Conservation (phyloP, 352 stramenopile species). For the Phytopythium cucurbitacearum region DNA sequence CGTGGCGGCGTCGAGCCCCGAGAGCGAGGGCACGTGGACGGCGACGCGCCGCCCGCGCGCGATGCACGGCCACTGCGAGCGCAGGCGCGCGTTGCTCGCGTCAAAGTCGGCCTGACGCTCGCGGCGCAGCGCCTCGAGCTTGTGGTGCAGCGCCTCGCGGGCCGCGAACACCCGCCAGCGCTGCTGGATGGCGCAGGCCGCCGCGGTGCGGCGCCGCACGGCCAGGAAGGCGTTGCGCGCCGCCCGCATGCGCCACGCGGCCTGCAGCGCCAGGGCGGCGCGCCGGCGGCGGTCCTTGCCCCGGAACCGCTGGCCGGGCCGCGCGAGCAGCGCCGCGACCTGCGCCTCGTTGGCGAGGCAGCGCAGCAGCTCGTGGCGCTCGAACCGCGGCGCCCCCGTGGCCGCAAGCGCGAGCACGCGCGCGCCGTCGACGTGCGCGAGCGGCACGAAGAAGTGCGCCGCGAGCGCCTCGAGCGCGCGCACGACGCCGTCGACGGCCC, state of each 20-base stretch:
- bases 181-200: conserved; percentile 56
- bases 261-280: conserved; percentile 70
- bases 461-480: conserved; percentile 68
- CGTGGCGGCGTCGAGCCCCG: conserved; percentile 48
- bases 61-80: conserved; percentile 51
- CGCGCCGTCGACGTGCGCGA: conserved; percentile 85
- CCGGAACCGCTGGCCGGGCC: conserved; percentile 76
- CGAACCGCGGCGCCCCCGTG: conserved; percentile 49
- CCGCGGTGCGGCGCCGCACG: conserved; percentile 33
- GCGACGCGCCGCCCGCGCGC: conserved; percentile 47
- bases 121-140: conserved; percentile 28
- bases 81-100: conserved; percentile 37
- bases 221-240: conserved; percentile 37
- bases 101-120: conserved; percentile 41
- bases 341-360: conserved; percentile 89
- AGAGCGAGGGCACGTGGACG: conserved; percentile 83
- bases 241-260: conserved; percentile 59
- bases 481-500: conserved; percentile 70
- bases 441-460: conserved; percentile 76
- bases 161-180: conserved; percentile 48
- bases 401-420: conserved; percentile 64
- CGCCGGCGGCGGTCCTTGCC: conserved; percentile 59
- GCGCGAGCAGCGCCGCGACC: conserved; percentile 53
- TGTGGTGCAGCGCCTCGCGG: conserved; percentile 33
- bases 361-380: conserved; percentile 56